Evolutionary conservation across 164 flowering plant species (phyloP).

Genomic region (Stephania cephalantha): DNA sequence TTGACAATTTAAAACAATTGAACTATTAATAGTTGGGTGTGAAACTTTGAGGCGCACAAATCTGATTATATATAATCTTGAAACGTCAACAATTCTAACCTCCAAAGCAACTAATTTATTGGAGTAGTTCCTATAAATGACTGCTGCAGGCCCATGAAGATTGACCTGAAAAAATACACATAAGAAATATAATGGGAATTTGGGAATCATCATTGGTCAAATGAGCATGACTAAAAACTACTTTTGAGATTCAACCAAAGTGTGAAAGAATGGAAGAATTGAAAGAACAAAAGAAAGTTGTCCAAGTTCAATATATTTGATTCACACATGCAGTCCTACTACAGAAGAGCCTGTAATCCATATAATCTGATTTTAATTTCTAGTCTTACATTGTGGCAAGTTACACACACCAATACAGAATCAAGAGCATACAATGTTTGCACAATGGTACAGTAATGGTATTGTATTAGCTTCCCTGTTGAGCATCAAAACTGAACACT

Average conservation of each 20-base stretch:
- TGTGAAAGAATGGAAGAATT: background rate
- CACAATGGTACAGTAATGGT: background rate
- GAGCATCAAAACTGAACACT: slow-evolving; percentile 3
- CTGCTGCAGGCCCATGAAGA: background rate
- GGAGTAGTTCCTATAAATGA: no score
- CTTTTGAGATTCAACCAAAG: background rate
- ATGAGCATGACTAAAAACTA: background rate
- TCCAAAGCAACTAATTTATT: no score
- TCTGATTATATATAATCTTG: background rate
- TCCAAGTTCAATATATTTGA: background rate
- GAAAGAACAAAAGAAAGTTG: background rate
- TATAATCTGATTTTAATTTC: slow-evolving; percentile 14
- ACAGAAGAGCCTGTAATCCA: background rate
- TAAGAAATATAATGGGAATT: background rate
- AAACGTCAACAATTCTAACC: background rate
- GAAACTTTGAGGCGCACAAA: background rate
- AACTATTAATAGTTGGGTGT: background rate
- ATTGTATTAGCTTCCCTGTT: slow-evolving; percentile 4
- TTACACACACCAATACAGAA: slow-evolving; percentile 17
- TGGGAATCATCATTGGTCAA: background rate
- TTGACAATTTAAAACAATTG: background rate
- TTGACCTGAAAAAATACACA: background rate
- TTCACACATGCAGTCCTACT: background rate
- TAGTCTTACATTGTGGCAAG: slow-evolving; percentile 13
- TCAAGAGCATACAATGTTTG: background rate